Evolutionary conservation across 805 yeast genomes (phyloP).

Genomic region (Brettanomyces custersianus): DNA sequence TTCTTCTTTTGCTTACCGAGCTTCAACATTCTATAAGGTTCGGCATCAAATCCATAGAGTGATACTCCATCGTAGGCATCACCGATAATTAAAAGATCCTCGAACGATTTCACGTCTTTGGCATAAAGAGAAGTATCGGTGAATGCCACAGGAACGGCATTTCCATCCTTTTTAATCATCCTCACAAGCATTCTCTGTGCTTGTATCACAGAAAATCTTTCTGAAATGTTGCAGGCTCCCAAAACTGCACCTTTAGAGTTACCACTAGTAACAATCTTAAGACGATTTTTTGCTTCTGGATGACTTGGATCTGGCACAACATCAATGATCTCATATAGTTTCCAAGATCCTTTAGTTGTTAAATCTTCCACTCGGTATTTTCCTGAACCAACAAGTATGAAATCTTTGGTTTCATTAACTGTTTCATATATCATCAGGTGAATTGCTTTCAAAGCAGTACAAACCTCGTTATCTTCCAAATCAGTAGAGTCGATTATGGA

Average conservation of each 20-base stretch:
- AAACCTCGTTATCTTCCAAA: slow-evolving; percentile 60
- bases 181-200: slow-evolving; percentile 77
- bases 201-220: slow-evolving; percentile 74
- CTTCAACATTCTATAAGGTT: slow-evolving; percentile 79
- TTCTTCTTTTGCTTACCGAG: slow-evolving; percentile 66
- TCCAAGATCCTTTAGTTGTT: slow-evolving; percentile 70
- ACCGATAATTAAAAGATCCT: slow-evolving; percentile 72
- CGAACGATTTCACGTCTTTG: slow-evolving; percentile 72
- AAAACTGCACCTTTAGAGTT: slow-evolving; percentile 79
- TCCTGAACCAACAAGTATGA: slow-evolving; percentile 73
- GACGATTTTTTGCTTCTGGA: slow-evolving; percentile 74
- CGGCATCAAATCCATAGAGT: slow-evolving; percentile 86
- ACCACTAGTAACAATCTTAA: slow-evolving; percentile 66
- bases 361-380: slow-evolving; percentile 70
- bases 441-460: slow-evolving; percentile 47
- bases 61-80: slow-evolving; percentile 73
- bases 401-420: slow-evolving; percentile 11
- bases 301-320: slow-evolving; percentile 84
- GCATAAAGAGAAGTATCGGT: slow-evolving; percentile 77
- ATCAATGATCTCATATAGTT: slow-evolving; percentile 64
- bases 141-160: slow-evolving; percentile 89
- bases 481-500: slow-evolving; percentile 61
- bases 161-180: slow-evolving; percentile 66
- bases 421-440: slow-evolving; percentile 28
- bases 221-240: slow-evolving; percentile 68